Evolutionary conservation across 371 early-diverging fungal genomes (phyloP).

Genomic region (Mucor plumbeus): DNA sequence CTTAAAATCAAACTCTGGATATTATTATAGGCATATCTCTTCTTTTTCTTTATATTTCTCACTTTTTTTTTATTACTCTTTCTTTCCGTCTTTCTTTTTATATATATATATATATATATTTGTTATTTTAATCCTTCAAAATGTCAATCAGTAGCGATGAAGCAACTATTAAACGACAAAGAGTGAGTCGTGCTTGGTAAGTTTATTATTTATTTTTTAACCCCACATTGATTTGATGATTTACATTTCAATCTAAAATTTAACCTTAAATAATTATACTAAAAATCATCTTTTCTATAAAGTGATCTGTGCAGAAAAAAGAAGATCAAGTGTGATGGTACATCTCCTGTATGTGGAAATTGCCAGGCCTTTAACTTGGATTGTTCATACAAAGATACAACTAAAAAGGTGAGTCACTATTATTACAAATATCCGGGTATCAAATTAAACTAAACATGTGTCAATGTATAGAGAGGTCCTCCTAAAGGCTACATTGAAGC

Average conservation of each 20-base stretch:
- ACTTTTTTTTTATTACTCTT: slow-evolving; percentile 1
- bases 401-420: slow-evolving; percentile 44
- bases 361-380: slow-evolving; percentile 48
- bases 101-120: too few relatives aligned
- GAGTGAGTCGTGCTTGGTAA: slow-evolving; percentile 59
- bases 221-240: slow-evolving; percentile 1
- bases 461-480: slow-evolving; percentile 55
- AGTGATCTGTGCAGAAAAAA: slow-evolving; percentile 67
- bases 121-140: neutral
- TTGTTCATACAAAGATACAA: slow-evolving; percentile 52
- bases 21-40: neutral
- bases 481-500: slow-evolving; percentile 78
- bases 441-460: neutral
- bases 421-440: neutral
- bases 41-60: slow-evolving; percentile 3
- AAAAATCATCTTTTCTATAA: neutral
- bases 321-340: slow-evolving; percentile 70
- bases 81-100: neutral
- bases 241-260: neutral
- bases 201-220: neutral
- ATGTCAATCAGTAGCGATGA: slow-evolving; percentile 28
- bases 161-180: slow-evolving; percentile 30
- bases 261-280: neutral
- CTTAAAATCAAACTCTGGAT: too few relatives aligned
- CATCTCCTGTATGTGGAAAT: slow-evolving; percentile 53